Evolutionary conservation across 2,329 filamentous ascomycete genomes (phyloP).

Genomic region (Ceratocystiopsis minuta): DNA sequence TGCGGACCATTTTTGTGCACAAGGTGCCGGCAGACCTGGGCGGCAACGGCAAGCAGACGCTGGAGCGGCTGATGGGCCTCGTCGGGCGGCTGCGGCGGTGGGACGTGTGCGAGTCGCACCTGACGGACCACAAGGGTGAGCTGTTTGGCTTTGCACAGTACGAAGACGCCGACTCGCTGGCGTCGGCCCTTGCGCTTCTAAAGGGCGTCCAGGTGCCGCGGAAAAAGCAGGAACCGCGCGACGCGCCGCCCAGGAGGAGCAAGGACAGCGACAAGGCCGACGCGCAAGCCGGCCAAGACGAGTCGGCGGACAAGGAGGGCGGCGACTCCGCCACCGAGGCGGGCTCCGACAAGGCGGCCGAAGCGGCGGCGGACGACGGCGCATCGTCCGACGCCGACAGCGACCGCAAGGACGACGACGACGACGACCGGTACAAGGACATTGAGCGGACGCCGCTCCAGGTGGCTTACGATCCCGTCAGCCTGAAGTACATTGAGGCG

Average conservation of each 20-base stretch:
- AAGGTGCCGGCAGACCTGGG: slow-evolving; percentile 65
- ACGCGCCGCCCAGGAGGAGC: slow-evolving; percentile 13
- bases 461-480: slow-evolving; percentile 65
- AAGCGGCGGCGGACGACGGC: slow-evolving; percentile 3
- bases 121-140: slow-evolving; percentile 56
- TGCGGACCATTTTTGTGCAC: slow-evolving; percentile 78
- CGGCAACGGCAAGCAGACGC: slow-evolving; percentile 44
- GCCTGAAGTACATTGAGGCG: slow-evolving; percentile 69
- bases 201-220: slow-evolving; percentile 66
- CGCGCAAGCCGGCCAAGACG: too few relatives aligned
- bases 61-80: slow-evolving; percentile 62
- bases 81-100: slow-evolving; percentile 69
- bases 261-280: background rate
- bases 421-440: slow-evolving; percentile 28
- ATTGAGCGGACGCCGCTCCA: slow-evolving; percentile 55
- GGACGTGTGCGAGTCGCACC: slow-evolving; percentile 50
- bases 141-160: slow-evolving; percentile 93
- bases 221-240: slow-evolving; percentile 47
- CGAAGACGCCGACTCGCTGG: slow-evolving; percentile 76
- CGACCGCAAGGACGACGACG: slow-evolving; percentile 11
- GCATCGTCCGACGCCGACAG: background rate
- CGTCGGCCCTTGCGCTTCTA: slow-evolving; percentile 69
- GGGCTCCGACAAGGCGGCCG: too few relatives aligned
- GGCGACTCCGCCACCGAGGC: slow-evolving; percentile 11
- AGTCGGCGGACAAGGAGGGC: slow-evolving; percentile 3